Evolutionary conservation across 2,329 filamentous ascomycete species (phyloP).

Genomic region (Botrytis byssoidea): DNA sequence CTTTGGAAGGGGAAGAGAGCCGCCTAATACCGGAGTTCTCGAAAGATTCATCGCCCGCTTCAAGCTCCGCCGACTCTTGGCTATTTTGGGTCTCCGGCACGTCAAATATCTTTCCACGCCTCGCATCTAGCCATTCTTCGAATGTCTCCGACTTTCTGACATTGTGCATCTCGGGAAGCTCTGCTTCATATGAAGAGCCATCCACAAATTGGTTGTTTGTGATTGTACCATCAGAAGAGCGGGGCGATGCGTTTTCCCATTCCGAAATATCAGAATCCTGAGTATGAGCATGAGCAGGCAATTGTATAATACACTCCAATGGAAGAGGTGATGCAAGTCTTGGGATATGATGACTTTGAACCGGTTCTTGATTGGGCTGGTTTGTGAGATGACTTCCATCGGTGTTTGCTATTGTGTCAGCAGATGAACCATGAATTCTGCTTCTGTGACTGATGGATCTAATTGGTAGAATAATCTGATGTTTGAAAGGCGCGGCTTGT

Average conservation of each 20-base stretch:
- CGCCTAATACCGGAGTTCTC: neutral
- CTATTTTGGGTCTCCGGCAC: slow-evolving; percentile 8
- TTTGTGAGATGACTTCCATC: slow-evolving; percentile 17
- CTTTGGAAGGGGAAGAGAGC: slow-evolving; percentile 27
- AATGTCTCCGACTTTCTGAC: neutral
- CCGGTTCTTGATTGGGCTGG: neutral
- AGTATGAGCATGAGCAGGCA: neutral
- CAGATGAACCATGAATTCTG: neutral
- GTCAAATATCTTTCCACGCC: slow-evolving; percentile 1
- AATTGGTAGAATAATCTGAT: slow-evolving; percentile 10
- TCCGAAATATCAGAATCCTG: neutral
- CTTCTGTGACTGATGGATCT: neutral
- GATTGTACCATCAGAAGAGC: neutral
- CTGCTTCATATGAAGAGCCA: neutral
- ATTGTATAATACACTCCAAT: neutral
- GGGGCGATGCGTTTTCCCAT: neutral
- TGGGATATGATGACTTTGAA: neutral
- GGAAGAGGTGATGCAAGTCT: slow-evolving; percentile 5
- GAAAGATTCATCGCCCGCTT: slow-evolving; percentile 7
- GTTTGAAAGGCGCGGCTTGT: neutral
- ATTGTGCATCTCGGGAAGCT: neutral
- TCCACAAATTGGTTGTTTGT: neutral
- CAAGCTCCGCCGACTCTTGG: slow-evolving; percentile 9
- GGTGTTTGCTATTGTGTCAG: slow-evolving; percentile 4
- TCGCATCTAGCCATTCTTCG: slow-evolving; percentile 7